Evolutionary conservation across 2,329 filamentous ascomycete genomes (phyloP), one percentile per base, ranked within the genome.

Genomic region (Huntiella savannae): DNA sequence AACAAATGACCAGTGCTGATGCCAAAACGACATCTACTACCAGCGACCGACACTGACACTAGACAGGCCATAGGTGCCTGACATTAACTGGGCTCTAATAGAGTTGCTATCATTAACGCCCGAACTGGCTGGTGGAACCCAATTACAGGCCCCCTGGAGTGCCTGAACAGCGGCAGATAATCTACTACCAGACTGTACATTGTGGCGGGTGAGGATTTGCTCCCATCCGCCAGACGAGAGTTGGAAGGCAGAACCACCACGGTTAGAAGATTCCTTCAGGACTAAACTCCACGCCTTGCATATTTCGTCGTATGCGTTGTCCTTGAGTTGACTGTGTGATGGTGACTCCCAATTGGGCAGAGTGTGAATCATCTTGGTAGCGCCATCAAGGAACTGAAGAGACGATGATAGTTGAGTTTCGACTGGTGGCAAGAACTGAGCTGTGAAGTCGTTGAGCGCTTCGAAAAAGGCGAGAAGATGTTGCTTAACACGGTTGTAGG

Each of bases 281-380:
- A 94, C 88, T 53, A 92, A 62, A 12, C 84, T 79, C 91, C 91
- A 98, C 1, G 91, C 91, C 56, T 81, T 85, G 19, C 84, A 80
- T 52, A 98, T 87, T 58, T 96, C 91, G 56, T 98, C 88, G 58
- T 98, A 98, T 5, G 88, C 87, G 52, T 85, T 85, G 53, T 94
- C 81, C 62, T 95, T 95, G 66, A 93, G 84, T 55, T 94, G 74
- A 53, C 87, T 87, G 63, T 95, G 82, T 52, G 84, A 77, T 50
- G 81, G 82, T 39, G 78, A 84, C 54, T 91, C 82, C 86, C 87
- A 98, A 56, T 93, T 75, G 3, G 91, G 91, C 38, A 98, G 69
- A 35, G 78, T 71, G 60, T 98, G 87, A 48, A 96, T 82, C 48
- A 96, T 75, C 53, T 88, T 78, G 32, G 91, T 98, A 49, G 82